These are phyloP conservation scores for Coemansia sp. DNA, from an alignment of 192 early-diverging fungal species.

Conservation along the genomic window DNA sequence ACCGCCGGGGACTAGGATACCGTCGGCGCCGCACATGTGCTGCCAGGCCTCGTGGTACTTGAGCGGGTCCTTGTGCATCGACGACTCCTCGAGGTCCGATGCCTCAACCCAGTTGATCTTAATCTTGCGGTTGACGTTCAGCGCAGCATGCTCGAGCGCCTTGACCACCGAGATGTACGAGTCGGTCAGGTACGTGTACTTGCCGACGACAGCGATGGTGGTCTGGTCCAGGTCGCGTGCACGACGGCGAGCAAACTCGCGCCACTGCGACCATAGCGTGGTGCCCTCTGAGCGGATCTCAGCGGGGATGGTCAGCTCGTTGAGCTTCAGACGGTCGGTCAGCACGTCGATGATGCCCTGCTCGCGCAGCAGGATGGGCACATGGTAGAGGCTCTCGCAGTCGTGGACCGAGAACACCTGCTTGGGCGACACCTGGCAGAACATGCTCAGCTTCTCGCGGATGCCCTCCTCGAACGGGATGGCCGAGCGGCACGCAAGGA, in stretches of 20 bases:
- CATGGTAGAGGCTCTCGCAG: conserved; percentile 95
- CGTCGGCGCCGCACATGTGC: conserved; percentile 78
- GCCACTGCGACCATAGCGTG: conserved; percentile 82
- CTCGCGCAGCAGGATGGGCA: conserved; percentile 85
- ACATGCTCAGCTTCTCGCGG: conserved; percentile 94
- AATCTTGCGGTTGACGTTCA: conserved; percentile 84
- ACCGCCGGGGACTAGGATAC: conserved; percentile 96
- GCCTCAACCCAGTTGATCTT: conserved; percentile 93
- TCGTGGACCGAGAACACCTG: conserved; percentile 95
- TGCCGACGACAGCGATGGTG: conserved; percentile 91
- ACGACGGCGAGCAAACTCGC: conserved; percentile 68
- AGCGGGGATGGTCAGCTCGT: conserved; percentile 54
- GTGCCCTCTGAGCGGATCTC: conserved; percentile 58
- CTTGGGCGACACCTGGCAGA: conserved; percentile 94
- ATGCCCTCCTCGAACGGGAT: conserved; percentile 83
- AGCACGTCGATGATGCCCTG: conserved; percentile 86
- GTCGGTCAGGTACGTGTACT: conserved; percentile 95
- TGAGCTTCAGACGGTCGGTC: conserved; percentile 73
- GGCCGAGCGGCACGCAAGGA: conserved; percentile 93
- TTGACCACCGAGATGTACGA: conserved; percentile 97
- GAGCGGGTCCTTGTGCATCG: conserved; percentile 74
- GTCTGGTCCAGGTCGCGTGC: conserved; percentile 78
- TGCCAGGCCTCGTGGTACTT: conserved; percentile 98
- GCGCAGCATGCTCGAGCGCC: conserved; percentile 89
- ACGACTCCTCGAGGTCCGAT: conserved; percentile 77